A percentile compares a stretch with the other conserved stretches of the same genome.
Evolutionary conservation across 805 yeast genomes (phyloP).

Genomic region (Starmerella potacharoeniae): DNA sequence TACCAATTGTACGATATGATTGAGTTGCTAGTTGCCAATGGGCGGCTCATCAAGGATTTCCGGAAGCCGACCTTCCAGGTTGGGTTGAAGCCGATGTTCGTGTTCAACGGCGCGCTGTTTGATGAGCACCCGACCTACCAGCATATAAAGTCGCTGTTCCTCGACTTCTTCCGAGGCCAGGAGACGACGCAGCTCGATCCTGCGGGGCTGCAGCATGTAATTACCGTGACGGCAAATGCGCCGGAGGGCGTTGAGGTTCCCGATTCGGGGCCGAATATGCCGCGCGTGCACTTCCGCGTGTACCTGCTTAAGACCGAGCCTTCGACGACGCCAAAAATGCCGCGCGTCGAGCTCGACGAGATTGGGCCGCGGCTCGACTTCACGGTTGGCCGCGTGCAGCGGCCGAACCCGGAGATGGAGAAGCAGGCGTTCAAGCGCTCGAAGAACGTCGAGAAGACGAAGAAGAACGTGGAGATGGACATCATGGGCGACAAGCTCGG

Average conservation of each 20-base stretch:
- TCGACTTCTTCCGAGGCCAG: conserved; percentile 87
- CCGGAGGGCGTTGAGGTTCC: conserved; percentile 41
- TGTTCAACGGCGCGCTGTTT: conserved; percentile 84
- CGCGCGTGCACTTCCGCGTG: conserved; percentile 79
- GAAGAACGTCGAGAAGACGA: conserved; percentile 66
- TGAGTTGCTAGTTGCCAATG: conserved; percentile 57
- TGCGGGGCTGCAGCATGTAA: conserved; percentile 86
- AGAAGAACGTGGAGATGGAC: conserved; percentile 84
- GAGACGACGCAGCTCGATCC: conserved; percentile 76
- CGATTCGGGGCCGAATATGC: conserved; percentile 57
- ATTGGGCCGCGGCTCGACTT: conserved; percentile 94
- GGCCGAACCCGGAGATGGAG: conserved; percentile 76
- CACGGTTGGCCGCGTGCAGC: conserved; percentile 73
- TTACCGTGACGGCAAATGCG: conserved; percentile 57
- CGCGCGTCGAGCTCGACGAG: conserved; percentile 89
- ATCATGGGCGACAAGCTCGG: conserved; percentile 93
- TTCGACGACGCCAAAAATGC: conserved; percentile 62
- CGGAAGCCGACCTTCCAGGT: conserved; percentile 66
- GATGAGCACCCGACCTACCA: conserved; percentile 77
- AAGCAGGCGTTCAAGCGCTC: conserved; percentile 79
- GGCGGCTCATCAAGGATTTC: conserved; percentile 69
- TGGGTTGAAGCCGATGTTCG: conserved; percentile 89
- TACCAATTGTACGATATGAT: conserved; percentile 88
- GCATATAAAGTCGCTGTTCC: conserved; percentile 75
- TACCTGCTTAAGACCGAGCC: conserved; percentile 71